Evolutionary conservation across 2,329 filamentous ascomycete species (phyloP), one percentile per base, ranked within the genome.

Genomic region (Incumbomyces delicatus): DNA sequence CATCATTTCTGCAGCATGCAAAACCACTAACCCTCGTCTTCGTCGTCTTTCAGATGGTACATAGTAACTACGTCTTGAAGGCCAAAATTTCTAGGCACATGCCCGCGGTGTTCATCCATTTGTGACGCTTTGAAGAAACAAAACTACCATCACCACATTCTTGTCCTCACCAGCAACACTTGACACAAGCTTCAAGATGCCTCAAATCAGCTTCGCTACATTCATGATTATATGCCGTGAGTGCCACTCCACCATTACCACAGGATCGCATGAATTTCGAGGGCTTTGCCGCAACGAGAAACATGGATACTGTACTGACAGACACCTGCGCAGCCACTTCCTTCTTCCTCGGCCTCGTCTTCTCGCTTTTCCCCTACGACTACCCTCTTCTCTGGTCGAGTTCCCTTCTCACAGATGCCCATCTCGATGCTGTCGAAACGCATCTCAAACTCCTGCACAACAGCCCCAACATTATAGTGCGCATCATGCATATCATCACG

Each of bases 281-380:
- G 22, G 22, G 22, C 32, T 40, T 18, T 36, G 33, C 31, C 39
- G 8, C 22, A 43, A 20, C 12, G 27, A 17, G 30, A 44, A 39
- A 17, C 12, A 43, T 22, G 42, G 34, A 47, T 46, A 38, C 41
- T 44, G 7, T 2, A 12, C 20, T 27, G 10, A 30, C 16, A 36
- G 22, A 35, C 38, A 14, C 43, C 41, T 32, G 22, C 22, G 22
- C 58, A 89, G 85, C 85, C 54, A 88, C 85, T 55, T 95, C 87
- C 67, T 98, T 98, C 78, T 95, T 96, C 78, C 84, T 98, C 54
- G 92, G 92, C 59, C 88, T 96, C 66, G 83, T 98, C 67, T 98
- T 96, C 77, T 88, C 88, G 59, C 81, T 83, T 53, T 94, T 96
- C 68, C 89, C 92, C 51, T 98, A 96, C 74, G 92, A 71, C 61